Evolutionary conservation across 768 basidiomycete genomes (phyloP).

Genomic region (Mycena kentingensis): DNA sequence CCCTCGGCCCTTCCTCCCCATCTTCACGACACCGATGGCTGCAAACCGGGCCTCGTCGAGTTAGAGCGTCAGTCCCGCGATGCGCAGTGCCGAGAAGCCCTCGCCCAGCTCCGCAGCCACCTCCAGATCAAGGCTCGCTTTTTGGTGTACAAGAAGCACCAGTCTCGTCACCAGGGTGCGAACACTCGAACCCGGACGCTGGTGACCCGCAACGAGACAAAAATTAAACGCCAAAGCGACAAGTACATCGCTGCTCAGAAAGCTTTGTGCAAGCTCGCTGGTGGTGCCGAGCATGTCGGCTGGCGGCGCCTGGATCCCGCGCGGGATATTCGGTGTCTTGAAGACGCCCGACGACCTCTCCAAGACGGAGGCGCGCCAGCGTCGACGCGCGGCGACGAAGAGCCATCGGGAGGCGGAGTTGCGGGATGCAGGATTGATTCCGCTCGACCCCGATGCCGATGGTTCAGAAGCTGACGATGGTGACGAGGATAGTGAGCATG

Average conservation of each 20-base stretch:
- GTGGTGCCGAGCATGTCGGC: background rate
- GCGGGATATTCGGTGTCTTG: slow-evolving; percentile 6
- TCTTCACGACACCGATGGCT: background rate
- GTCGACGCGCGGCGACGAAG: background rate
- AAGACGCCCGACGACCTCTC: background rate
- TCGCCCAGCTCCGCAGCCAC: slow-evolving; percentile 7
- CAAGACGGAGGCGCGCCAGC: background rate
- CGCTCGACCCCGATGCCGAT: too few species aligned
- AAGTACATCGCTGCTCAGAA: slow-evolving; percentile 13
- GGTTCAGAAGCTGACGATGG: background rate
- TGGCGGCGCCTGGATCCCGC: background rate
- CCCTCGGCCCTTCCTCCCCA: background rate
- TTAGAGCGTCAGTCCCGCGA: slow-evolving; percentile 7
- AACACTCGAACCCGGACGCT: slow-evolving; percentile 12
- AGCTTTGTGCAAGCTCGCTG: slow-evolving; percentile 1
- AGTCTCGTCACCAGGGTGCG: slow-evolving; percentile 3
- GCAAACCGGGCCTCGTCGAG: background rate
- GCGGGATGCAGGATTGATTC: background rate
- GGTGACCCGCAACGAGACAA: slow-evolving; percentile 11
- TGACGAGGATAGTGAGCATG: background rate
- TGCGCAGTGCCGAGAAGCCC: slow-evolving; percentile 9
- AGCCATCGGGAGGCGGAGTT: background rate
- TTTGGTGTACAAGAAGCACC: background rate
- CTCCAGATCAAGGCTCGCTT: slow-evolving; percentile 11
- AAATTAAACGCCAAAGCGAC: slow-evolving; percentile 4